These are phyloP conservation scores for Gonapodya sp. DNA, from an alignment of 192 early-diverging fungal species.

Conservation along the genomic window DNA sequence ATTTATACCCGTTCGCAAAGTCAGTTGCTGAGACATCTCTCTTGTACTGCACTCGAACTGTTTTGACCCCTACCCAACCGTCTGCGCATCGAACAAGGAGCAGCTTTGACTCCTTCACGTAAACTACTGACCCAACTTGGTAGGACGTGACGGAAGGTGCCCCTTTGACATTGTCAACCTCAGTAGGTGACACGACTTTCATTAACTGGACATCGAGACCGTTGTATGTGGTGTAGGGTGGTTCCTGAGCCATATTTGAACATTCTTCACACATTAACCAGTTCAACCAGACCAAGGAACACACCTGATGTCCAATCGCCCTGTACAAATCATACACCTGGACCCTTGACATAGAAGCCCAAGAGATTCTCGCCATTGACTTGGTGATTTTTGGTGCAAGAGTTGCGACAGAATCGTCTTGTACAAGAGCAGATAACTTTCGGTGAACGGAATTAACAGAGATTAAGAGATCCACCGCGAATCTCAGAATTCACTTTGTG, in stretches of 20 bases:
- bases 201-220: slow-evolving; percentile 33
- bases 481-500: slow-evolving; percentile 34
- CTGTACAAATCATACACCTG: slow-evolving; percentile 54
- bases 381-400: slow-evolving; percentile 60
- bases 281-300: not conserved
- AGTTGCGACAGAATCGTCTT: slow-evolving; percentile 53
- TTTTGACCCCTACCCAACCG: slow-evolving; percentile 33
- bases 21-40: slow-evolving; percentile 37
- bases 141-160: not conserved
- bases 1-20: slow-evolving; percentile 62
- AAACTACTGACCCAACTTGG: slow-evolving; percentile 33
- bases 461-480: slow-evolving; percentile 10
- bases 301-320: slow-evolving; percentile 66
- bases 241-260: slow-evolving; percentile 30
- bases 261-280: not conserved
- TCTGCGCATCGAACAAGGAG: slow-evolving; percentile 44
- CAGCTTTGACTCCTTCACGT: slow-evolving; percentile 15
- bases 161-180: slow-evolving; percentile 12
- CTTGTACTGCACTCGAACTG: slow-evolving; percentile 55
- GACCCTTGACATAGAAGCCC: slow-evolving; percentile 45
- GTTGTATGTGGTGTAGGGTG: slow-evolving; percentile 37
- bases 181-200: slow-evolving; percentile 19
- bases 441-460: slow-evolving; percentile 12
- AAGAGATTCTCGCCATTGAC: slow-evolving; percentile 45
- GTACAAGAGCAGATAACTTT: slow-evolving; percentile 43